Base-by-base conservation (phyloP, 805 yeast genomes). In the Schizosaccharomyces cryophilus region DNA sequence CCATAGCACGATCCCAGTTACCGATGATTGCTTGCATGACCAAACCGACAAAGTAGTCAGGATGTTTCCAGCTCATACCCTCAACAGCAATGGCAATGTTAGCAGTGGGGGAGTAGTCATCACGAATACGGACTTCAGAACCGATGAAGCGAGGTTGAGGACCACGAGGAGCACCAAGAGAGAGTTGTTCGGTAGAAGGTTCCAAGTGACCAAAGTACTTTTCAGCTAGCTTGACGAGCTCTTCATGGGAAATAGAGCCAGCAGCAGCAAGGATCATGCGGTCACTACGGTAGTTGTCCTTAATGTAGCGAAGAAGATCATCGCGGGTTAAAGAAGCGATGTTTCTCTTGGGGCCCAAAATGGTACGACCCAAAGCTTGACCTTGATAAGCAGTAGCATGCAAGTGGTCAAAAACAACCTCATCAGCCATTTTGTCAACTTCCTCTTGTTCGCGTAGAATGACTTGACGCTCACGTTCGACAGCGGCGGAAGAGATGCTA, bases 371-470 rank as follows among this genome's bases (percentile, higher is more conserved):
- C 64, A 93, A 77, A 59, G 95, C 94, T 72, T 94, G 97, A 66
- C 80, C 83, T 71, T 80, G 85, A 75, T 80, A 93, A 9, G 95
- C 88, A 42, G 88, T 87, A 58, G 94, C 88, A 73, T 93, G 99
- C 61, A 93, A 74, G 72, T 94, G 95, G 73, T 93, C 99, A 71
- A 93, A 93, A 9, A 93, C 94, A 45, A 93, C 97, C 72, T 93
- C 99, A 71, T 93, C 98, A 70, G 87, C 87, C 95, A 87, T 88
- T 74, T 89, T 90, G 72, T 90, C 97, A 62, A 93, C 96, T 73
- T 93, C 97, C 73, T 93, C 97, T 66, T 93, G 80, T 74, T 93
- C 99, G 71, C 96, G 85, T 63, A 93, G 80, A 65, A 93, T 93
- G 31, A 93, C 99, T 64, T 90, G 95, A 67, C 97, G 82, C 73